A percentile compares a stretch with the other conserved stretches of the same genome.
Conservation (phyloP, 306 rosid species). For the Rosa persica region DNA sequence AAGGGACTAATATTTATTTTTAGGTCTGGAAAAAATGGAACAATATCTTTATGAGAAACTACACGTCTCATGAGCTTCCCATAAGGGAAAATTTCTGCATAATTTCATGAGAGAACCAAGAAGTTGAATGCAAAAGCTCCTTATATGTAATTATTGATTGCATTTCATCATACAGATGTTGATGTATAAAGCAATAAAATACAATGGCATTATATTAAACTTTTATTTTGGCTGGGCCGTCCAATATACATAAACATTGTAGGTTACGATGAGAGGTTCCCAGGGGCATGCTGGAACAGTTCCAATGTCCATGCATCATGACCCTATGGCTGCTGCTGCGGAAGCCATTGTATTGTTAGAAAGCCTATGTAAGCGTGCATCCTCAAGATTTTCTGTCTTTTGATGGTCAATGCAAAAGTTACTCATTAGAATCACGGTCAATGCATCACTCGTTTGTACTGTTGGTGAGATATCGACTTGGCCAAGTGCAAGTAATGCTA, state of each 20-base stretch:
- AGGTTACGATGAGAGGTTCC: no score
- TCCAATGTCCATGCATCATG: no score
- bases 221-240: conserved; percentile 1
- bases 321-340: no score
- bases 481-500: conserved; percentile 96
- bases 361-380: background rate
- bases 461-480: conserved; percentile 75
- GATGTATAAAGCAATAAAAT: background rate
- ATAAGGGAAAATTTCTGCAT: background rate
- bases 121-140: background rate
- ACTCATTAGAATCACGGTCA: conserved; percentile 62
- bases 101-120: background rate
- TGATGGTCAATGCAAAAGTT: conserved; percentile 45
- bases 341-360: no score
- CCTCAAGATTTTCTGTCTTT: no score
- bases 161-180: background rate
- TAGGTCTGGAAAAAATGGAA: no score
- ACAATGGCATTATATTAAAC: background rate
- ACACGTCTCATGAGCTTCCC: no score
- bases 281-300: no score
- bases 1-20: background rate
- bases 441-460: conserved; percentile 87
- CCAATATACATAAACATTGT: conserved; percentile 1
- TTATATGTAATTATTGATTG: background rate
- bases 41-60: no score